Conservation (phyloP, 179 eudicot genomes). For the Carnegiea gigantea region DNA sequence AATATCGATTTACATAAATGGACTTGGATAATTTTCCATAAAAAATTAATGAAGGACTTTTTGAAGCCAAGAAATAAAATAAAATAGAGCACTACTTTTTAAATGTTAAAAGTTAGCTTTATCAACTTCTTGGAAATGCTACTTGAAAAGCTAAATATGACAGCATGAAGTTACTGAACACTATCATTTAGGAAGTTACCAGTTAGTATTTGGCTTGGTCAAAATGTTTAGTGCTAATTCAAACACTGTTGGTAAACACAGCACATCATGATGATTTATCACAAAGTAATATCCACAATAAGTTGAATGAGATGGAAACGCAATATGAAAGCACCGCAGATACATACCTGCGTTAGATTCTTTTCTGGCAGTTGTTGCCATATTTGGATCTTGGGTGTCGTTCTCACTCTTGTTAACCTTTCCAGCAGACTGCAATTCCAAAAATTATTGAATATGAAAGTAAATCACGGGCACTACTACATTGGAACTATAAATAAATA, state of each 20-base stretch:
- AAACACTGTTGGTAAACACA: not conserved
- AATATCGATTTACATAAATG: too few relatives aligned
- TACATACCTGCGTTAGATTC: constrained; percentile 51
- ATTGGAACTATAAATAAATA: not conserved
- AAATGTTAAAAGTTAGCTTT: too few relatives aligned
- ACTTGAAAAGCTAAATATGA: too few relatives aligned
- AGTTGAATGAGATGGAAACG: not conserved
- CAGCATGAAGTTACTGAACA: too few relatives aligned
- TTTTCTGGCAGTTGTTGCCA: constrained; percentile 31
- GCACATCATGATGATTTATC: not conserved
- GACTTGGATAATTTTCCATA: too few relatives aligned
- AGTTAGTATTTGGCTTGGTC: not conserved
- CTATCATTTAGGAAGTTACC: too few relatives aligned
- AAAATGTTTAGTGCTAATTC: not conserved
- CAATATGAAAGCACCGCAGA: not conserved
- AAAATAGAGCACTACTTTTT: too few relatives aligned
- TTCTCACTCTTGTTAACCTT: constrained; percentile 47
- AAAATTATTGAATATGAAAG: constrained; percentile 9
- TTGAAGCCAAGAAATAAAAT: too few relatives aligned
- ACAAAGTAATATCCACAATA: not conserved
- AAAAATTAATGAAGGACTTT: too few relatives aligned
- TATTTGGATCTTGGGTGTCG: constrained; percentile 40
- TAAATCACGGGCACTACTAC: not conserved
- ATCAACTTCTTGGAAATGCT: too few relatives aligned
- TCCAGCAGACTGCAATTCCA: constrained; percentile 76